phyloP scores from a whole-genome alignment of 164 flowering plant species.

The Stephania cephalantha region DNA sequence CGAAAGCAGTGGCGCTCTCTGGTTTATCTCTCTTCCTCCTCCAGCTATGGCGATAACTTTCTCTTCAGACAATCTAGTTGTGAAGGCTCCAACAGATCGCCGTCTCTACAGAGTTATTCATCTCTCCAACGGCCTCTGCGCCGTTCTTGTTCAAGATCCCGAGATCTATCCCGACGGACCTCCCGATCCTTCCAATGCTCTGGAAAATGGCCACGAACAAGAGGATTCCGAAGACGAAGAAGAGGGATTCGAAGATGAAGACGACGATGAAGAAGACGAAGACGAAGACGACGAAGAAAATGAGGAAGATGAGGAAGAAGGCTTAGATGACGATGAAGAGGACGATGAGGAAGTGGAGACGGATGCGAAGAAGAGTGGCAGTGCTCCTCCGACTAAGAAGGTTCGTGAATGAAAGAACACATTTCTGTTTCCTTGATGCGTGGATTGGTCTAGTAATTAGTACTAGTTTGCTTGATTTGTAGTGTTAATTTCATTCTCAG shows the following conservation, averaged over 20 bases:
- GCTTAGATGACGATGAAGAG: constrained; percentile 11
- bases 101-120: constrained; percentile 59
- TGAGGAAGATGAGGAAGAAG: constrained; percentile 14
- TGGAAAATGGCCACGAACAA: constrained; percentile 13
- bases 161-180: constrained; percentile 54
- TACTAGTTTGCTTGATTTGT: too few species aligned
- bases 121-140: constrained; percentile 67
- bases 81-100: constrained; percentile 71
- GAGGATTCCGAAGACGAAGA: constrained; percentile 22
- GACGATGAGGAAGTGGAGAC: constrained; percentile 20
- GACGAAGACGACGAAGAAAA: constrained; percentile 14
- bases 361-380: constrained; percentile 15
- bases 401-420: constrained; percentile 16
- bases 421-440: too few species aligned
- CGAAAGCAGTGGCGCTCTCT: not conserved
- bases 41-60: constrained; percentile 1
- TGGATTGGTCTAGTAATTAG: too few species aligned
- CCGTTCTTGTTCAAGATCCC: constrained; percentile 87
- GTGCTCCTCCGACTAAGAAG: constrained; percentile 58
- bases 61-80: constrained; percentile 46
- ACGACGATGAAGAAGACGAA: constrained; percentile 2
- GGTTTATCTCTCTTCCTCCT: not conserved
- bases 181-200: constrained; percentile 16
- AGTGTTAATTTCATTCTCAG: too few species aligned
- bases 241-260: constrained; percentile 19